These are phyloP conservation scores for Aspergillus biplanus DNA, from an alignment of 495 filamentous ascomycete species.

Conservation along the genomic window DNA sequence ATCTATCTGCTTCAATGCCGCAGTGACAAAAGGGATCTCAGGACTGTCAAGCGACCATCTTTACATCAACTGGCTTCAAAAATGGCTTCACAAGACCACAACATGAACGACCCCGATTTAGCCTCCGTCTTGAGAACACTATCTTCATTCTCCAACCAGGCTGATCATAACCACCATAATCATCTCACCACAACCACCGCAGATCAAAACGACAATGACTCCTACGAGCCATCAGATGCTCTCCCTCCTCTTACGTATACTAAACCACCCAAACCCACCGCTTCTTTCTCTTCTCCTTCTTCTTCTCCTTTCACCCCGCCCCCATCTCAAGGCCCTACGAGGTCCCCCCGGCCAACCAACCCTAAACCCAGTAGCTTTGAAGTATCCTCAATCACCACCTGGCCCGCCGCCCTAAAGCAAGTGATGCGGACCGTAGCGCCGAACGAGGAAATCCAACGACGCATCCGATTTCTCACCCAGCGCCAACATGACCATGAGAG, in stretches of 20 bases:
- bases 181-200: constrained; percentile 15
- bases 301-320: constrained; percentile 7
- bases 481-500: constrained; percentile 67
- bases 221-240: constrained; percentile 33
- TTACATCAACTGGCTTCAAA: too few species aligned
- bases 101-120: constrained; percentile 48
- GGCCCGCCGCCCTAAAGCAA: constrained; percentile 63
- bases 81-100: constrained; percentile 41
- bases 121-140: constrained; percentile 58
- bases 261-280: too few species aligned
- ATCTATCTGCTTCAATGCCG: neutral
- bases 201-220: constrained; percentile 27
- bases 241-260: neutral
- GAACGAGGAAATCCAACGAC: constrained; percentile 47
- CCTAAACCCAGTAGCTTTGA: neutral
- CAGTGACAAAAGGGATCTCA: too few species aligned
- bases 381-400: constrained; percentile 66
- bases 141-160: constrained; percentile 41
- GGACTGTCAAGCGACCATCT: too few species aligned
- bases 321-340: constrained; percentile 9
- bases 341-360: constrained; percentile 20
- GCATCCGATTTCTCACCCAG: constrained; percentile 59
- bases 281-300: neutral
- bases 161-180: constrained; percentile 16
- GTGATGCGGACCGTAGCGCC: constrained; percentile 61